Evolutionary conservation across 257 asterid genomes (phyloP).

Genomic region (Solanum stenotomum): DNA sequence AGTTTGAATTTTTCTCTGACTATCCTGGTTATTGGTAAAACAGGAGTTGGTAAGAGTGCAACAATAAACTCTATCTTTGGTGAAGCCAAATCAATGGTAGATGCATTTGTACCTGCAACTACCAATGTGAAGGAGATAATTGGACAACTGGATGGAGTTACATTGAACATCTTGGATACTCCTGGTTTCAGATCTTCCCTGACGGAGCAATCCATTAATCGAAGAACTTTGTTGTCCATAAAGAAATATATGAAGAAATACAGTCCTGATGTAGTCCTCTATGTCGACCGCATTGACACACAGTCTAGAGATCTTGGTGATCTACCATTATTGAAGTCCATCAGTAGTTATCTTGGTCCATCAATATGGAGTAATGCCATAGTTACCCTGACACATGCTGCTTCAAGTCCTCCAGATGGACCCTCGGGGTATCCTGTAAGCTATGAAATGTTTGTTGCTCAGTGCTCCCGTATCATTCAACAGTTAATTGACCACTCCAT

Average conservation of each 20-base stretch:
- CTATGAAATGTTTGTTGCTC: constrained; percentile 37
- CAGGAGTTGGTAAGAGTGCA: constrained; percentile 95
- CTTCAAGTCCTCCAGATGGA: constrained; percentile 61
- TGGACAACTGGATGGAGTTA: constrained; percentile 44
- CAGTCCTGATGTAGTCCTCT: constrained; percentile 70
- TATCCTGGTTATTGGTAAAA: constrained; percentile 71
- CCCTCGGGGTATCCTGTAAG: constrained; percentile 37
- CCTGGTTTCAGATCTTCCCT: constrained; percentile 64
- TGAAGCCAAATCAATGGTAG: constrained; percentile 28
- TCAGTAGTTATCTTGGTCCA: constrained; percentile 56
- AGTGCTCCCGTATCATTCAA: constrained; percentile 25
- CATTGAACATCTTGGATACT: constrained; percentile 64
- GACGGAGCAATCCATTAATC: constrained; percentile 38
- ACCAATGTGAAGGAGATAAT: constrained; percentile 34
- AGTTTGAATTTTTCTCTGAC: constrained; percentile 25
- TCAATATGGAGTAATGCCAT: constrained; percentile 55
- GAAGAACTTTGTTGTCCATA: constrained; percentile 38
- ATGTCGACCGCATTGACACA: constrained; percentile 66
- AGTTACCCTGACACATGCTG: constrained; percentile 63
- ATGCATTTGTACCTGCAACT: constrained; percentile 70
- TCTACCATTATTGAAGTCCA: constrained; percentile 39
- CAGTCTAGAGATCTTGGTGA: constrained; percentile 31
- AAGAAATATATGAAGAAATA: constrained; percentile 42
- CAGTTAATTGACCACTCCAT: constrained; percentile 35
- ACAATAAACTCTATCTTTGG: constrained; percentile 79